phyloP scores from a whole-genome alignment of 192 early-diverging fungal species.

The Backusella psychrophila region DNA sequence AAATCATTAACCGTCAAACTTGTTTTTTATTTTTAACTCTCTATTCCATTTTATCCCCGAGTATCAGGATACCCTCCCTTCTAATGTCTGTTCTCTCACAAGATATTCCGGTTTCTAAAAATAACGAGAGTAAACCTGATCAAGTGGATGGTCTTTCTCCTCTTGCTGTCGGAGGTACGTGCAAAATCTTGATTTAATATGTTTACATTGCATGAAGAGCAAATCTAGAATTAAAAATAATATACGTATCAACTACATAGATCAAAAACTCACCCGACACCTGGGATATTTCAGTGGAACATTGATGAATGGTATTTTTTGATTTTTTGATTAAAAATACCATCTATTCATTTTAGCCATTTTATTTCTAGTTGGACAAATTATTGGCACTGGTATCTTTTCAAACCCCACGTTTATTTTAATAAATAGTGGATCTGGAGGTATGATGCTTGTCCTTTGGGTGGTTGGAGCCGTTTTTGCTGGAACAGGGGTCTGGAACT shows the following conservation, averaged over 20 bases:
- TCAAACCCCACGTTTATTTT: slow-evolving; percentile 40
- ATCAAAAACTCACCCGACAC: neutral
- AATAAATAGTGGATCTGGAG: slow-evolving; percentile 33
- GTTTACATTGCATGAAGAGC: too few species aligned
- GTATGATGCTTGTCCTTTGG: slow-evolving; percentile 45
- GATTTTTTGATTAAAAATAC: too few species aligned
- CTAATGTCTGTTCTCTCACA: neutral
- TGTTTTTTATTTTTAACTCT: neutral
- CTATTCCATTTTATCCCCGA: neutral
- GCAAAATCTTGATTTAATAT: neutral
- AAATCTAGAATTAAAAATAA: too few species aligned
- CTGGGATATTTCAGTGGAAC: neutral
- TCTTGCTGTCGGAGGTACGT: neutral
- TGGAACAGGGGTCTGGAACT: slow-evolving; percentile 25
- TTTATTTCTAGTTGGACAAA: slow-evolving; percentile 19
- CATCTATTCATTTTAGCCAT: neutral
- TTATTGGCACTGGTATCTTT: slow-evolving; percentile 48
- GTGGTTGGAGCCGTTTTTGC: slow-evolving; percentile 31
- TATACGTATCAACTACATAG: neutral
- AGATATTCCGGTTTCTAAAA: neutral
- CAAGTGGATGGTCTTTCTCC: neutral
- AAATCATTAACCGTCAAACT: neutral
- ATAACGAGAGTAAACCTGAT: neutral
- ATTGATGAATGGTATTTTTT: neutral
- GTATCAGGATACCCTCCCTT: neutral